These are phyloP conservation scores for Platanthera zijinensis DNA, from an alignment of 106 monocot species.

Conservation along the genomic window DNA sequence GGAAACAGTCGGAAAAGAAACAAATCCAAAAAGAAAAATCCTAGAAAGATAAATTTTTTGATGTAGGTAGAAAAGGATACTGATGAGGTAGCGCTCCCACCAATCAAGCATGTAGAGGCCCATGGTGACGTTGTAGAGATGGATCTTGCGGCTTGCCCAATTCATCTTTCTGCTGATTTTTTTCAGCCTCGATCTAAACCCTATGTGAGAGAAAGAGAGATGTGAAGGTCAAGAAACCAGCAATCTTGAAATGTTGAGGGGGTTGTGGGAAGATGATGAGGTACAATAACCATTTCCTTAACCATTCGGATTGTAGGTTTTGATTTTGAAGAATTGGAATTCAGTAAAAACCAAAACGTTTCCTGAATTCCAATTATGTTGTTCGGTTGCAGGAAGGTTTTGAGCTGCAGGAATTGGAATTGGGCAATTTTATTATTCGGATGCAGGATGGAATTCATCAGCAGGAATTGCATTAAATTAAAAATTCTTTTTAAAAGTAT, in stretches of 20 bases:
- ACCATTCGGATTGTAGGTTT: too few species aligned
- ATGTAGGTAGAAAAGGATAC: conserved; percentile 31
- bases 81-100: conserved; percentile 62
- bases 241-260: background rate
- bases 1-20: background rate
- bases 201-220: background rate
- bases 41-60: background rate
- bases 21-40: background rate
- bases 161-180: conserved; percentile 23
- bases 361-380: too few species aligned
- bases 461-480: too few species aligned
- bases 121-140: conserved; percentile 71
- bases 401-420: too few species aligned
- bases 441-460: too few species aligned
- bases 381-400: too few species aligned
- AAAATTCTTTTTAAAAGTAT: too few species aligned
- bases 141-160: conserved; percentile 50
- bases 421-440: too few species aligned
- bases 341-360: too few species aligned
- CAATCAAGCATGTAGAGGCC: conserved; percentile 70
- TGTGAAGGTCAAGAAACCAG: background rate
- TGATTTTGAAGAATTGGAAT: too few species aligned
- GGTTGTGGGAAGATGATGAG: too few species aligned
- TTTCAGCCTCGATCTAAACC: background rate
- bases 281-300: too few species aligned